Percentiles rank a stretch among this genome's conserved stretches.
phyloP scores from a whole-genome alignment of 2,329 filamentous ascomycete species.

The Zymoseptoria brevis region DNA sequence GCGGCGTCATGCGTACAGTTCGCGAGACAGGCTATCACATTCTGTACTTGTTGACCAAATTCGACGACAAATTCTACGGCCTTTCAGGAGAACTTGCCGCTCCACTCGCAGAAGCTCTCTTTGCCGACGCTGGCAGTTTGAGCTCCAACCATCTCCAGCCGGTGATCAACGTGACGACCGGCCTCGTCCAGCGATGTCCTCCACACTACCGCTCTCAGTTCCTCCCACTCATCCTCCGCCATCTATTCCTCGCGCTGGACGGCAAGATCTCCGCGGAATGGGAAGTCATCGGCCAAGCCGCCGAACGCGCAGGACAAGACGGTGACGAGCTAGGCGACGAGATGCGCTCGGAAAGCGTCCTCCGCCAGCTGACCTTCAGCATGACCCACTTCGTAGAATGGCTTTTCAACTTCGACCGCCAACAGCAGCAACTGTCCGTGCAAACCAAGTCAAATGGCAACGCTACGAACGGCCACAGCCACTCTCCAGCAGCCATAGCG shows the following conservation, averaged over 20 bases:
- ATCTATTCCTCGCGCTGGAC: constrained; percentile 80
- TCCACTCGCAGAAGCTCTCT: constrained; percentile 75
- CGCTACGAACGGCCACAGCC: constrained; percentile 5
- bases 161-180: constrained; percentile 79
- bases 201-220: constrained; percentile 69
- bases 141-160: constrained; percentile 91
- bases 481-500: neutral
- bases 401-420: constrained; percentile 61
- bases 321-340: constrained; percentile 76
- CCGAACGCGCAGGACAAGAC: constrained; percentile 54
- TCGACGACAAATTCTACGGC: constrained; percentile 87
- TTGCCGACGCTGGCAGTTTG: constrained; percentile 70
- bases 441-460: constrained; percentile 5
- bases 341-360: constrained; percentile 95
- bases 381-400: constrained; percentile 87
- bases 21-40: constrained; percentile 92
- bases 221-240: constrained; percentile 71
- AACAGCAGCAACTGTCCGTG: constrained; percentile 30
- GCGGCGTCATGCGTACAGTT: constrained; percentile 79
- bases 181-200: constrained; percentile 87
- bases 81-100: constrained; percentile 66
- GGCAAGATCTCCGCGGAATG: constrained; percentile 81
- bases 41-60: constrained; percentile 81
- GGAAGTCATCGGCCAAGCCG: constrained; percentile 58
- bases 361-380: constrained; percentile 85